Conservation (phyloP, 257 asterid genomes). For the Solanum chilense region DNA sequence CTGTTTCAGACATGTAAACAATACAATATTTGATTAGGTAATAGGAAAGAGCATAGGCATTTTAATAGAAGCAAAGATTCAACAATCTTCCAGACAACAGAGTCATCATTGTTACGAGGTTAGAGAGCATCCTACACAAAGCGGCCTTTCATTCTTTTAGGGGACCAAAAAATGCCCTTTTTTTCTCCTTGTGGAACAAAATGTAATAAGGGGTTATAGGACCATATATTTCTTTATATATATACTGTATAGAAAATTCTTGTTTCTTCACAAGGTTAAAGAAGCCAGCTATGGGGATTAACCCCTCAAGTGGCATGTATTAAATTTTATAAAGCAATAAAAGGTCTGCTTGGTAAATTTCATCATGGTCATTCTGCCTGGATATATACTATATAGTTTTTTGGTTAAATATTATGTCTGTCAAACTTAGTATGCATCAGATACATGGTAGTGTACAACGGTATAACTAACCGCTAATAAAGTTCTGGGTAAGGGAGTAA, state of each 20-base stretch:
- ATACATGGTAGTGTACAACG: background rate
- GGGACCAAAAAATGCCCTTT: too few relatives aligned
- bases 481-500: background rate
- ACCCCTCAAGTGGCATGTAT: background rate
- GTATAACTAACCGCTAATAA: background rate
- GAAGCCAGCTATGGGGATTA: background rate
- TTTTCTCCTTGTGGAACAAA: too few relatives aligned
- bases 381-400: background rate
- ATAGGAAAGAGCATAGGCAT: background rate
- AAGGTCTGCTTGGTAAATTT: background rate
- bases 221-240: background rate
- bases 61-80: constrained; percentile 10
- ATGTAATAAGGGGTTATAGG: background rate
- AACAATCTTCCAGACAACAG: constrained; percentile 11
- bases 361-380: background rate
- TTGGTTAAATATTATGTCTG: background rate
- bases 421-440: background rate
- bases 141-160: constrained; percentile 1
- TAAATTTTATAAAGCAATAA: background rate
- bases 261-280: background rate
- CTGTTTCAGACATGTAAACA: background rate
- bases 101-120: background rate
- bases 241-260: background rate
- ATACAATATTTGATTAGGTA: background rate
- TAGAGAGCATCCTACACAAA: background rate